These are phyloP conservation scores for Platanthera zijinensis DNA, from an alignment of 106 monocot genomes.

Conservation along the genomic window DNA sequence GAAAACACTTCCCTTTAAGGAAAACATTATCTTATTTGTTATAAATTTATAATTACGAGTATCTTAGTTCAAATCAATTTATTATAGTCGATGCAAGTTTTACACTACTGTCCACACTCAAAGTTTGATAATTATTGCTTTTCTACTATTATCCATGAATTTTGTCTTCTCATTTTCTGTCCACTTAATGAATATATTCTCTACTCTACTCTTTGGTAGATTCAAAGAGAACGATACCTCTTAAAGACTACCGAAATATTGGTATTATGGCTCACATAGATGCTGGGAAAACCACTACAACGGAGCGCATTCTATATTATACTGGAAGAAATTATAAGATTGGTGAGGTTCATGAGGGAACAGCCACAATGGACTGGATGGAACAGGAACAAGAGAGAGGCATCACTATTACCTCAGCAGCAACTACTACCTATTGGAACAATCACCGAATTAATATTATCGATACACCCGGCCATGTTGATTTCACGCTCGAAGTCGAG, in stretches of 20 bases:
- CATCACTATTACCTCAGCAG: slow-evolving; percentile 96
- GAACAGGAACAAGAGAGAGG: slow-evolving; percentile 99
- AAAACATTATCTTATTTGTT: too few relatives aligned
- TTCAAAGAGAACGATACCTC: slow-evolving; percentile 41
- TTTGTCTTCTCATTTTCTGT: not conserved
- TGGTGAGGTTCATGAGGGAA: slow-evolving; percentile 97
- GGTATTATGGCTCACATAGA: slow-evolving; percentile 99
- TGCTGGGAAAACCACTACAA: slow-evolving; percentile 97
- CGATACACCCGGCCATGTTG: slow-evolving; percentile 97
- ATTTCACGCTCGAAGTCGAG: slow-evolving; percentile 96
- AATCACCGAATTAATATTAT: slow-evolving; percentile 96
- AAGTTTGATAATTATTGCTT: not conserved
- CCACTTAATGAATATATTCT: not conserved
- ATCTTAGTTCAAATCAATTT: too few relatives aligned
- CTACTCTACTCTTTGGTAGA: slow-evolving; percentile 26
- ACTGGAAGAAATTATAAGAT: slow-evolving; percentile 99
- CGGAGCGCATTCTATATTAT: slow-evolving; percentile 88
- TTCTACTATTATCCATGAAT: not conserved
- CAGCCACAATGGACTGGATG: slow-evolving; percentile 99
- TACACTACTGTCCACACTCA: not conserved
- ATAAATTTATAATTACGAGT: too few relatives aligned
- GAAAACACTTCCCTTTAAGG: too few relatives aligned
- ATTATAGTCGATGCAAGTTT: too few relatives aligned
- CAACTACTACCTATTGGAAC: slow-evolving; percentile 94
- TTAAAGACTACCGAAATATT: slow-evolving; percentile 91